phyloP scores from a whole-genome alignment of 1,139 yeast genomes.

The Debaryomyces psychrophilus region DNA sequence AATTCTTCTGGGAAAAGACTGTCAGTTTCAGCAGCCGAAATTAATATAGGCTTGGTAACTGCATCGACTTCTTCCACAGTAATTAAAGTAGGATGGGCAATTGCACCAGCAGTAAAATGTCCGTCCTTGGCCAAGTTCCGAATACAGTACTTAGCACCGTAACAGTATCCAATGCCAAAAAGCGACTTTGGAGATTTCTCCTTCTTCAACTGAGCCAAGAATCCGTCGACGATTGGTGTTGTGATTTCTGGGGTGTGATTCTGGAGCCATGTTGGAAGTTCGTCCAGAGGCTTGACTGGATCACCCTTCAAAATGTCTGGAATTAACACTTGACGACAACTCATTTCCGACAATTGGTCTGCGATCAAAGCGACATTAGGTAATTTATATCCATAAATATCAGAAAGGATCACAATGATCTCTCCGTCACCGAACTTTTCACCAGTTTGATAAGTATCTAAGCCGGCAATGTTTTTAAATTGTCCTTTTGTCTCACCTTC shows the following conservation, averaged over 20 bases:
- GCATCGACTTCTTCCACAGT: slow-evolving; percentile 62
- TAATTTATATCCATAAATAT: slow-evolving; percentile 64
- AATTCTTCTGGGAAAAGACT: slow-evolving; percentile 60
- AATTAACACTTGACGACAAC: slow-evolving; percentile 66
- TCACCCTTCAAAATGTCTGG: slow-evolving; percentile 77
- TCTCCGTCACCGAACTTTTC: slow-evolving; percentile 40
- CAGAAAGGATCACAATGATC: slow-evolving; percentile 66
- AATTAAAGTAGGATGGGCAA: slow-evolving; percentile 82
- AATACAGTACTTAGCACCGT: slow-evolving; percentile 73
- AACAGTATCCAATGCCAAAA: slow-evolving; percentile 78
- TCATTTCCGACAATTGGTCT: slow-evolving; percentile 60
- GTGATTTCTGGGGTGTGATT: slow-evolving; percentile 56
- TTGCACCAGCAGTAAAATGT: slow-evolving; percentile 60
- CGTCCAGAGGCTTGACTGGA: slow-evolving; percentile 24
- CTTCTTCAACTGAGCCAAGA: slow-evolving; percentile 43
- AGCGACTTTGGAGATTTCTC: slow-evolving; percentile 54
- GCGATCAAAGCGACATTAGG: slow-evolving; percentile 66
- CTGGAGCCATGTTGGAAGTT: slow-evolving; percentile 47
- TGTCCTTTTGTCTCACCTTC: slow-evolving; percentile 56
- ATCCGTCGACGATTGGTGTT: slow-evolving; percentile 41
- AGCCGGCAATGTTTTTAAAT: slow-evolving; percentile 43
- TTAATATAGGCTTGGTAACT: slow-evolving; percentile 60
- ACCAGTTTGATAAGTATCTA: slow-evolving; percentile 61
- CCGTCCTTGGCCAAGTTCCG: slow-evolving; percentile 55
- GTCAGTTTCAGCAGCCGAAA: slow-evolving; percentile 77